Conservation (phyloP, 2,329 filamentous ascomycete genomes). For the Trichoderma semiorbis region DNA sequence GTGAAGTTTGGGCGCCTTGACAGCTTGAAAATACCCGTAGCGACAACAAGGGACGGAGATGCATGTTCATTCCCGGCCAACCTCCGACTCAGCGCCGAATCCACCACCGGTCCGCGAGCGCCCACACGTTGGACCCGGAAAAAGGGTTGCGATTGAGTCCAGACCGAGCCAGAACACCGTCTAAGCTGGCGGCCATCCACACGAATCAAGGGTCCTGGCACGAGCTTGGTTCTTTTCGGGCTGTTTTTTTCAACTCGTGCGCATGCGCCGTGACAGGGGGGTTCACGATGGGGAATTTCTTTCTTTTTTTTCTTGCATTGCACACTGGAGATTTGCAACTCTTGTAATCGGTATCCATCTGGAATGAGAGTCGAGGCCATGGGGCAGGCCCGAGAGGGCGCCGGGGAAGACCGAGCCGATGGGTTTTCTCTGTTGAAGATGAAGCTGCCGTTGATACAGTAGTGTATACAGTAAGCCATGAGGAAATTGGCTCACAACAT, state of each 20-base stretch:
- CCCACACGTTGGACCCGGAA: slow-evolving; percentile 1
- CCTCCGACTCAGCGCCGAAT: slow-evolving; percentile 19
- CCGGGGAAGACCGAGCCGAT: slow-evolving; percentile 8
- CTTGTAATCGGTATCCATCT: neutral
- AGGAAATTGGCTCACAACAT: neutral
- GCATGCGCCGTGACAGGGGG: slow-evolving; percentile 5
- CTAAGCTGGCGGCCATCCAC: slow-evolving; percentile 2
- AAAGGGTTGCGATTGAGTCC: slow-evolving; percentile 17
- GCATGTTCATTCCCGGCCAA: slow-evolving; percentile 19
- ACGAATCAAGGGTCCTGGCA: slow-evolving; percentile 14
- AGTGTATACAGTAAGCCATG: neutral
- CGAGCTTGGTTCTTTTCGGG: slow-evolving; percentile 20
- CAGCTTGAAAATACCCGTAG: neutral
- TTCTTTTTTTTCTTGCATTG: neutral
- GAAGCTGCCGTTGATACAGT: neutral
- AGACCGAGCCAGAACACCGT: slow-evolving; percentile 22
- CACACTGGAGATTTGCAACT: neutral
- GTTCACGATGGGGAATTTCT: neutral
- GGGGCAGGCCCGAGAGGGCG: neutral
- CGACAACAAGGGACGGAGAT: neutral
- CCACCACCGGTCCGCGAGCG: slow-evolving; percentile 13
- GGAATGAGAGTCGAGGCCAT: neutral
- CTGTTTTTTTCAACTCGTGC: slow-evolving; percentile 10
- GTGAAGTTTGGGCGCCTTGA: neutral
- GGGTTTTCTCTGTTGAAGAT: neutral